Percentiles rank a stretch among this genome's conserved stretches.
Evolutionary conservation across 2,329 filamentous ascomycete species (phyloP).

Genomic region (Ophiostoma triangulosporum): DNA sequence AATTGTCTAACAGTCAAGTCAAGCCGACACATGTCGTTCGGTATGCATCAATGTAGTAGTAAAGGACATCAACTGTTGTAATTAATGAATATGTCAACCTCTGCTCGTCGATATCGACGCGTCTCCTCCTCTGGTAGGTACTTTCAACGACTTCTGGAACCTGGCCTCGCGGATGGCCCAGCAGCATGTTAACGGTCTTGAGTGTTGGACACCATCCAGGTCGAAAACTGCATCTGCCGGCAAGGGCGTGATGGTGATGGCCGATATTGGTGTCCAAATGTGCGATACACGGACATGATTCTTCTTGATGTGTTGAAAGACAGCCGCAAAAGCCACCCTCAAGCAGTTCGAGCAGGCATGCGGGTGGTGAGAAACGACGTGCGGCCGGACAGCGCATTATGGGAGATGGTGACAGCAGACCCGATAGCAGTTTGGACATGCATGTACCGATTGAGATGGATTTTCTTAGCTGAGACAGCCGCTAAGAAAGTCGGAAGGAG

Average conservation of each 20-base stretch:
- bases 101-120: too few species aligned
- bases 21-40: too few species aligned
- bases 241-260: slow-evolving; percentile 22
- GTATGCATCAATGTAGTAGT: too few species aligned
- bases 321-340: slow-evolving; percentile 24
- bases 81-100: too few species aligned
- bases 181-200: too few species aligned
- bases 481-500: slow-evolving; percentile 40
- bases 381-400: slow-evolving; percentile 19
- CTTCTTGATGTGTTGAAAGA: slow-evolving; percentile 23
- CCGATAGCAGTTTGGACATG: slow-evolving; percentile 22
- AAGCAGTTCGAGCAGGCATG: slow-evolving; percentile 21
- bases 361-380: slow-evolving; percentile 20
- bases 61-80: too few species aligned
- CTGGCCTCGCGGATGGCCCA: too few species aligned
- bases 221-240: slow-evolving; percentile 24
- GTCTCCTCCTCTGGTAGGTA: too few species aligned
- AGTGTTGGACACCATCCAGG: slow-evolving; percentile 23
- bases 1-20: too few species aligned
- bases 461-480: slow-evolving; percentile 51
- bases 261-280: slow-evolving; percentile 21
- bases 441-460: slow-evolving; percentile 23
- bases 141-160: too few species aligned
- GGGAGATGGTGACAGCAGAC: slow-evolving; percentile 20
- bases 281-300: slow-evolving; percentile 21